Percentiles rank a stretch among this genome's conserved stretches.
Conservation (phyloP, 441 rosid genomes). For the Adansonia gregorii region DNA sequence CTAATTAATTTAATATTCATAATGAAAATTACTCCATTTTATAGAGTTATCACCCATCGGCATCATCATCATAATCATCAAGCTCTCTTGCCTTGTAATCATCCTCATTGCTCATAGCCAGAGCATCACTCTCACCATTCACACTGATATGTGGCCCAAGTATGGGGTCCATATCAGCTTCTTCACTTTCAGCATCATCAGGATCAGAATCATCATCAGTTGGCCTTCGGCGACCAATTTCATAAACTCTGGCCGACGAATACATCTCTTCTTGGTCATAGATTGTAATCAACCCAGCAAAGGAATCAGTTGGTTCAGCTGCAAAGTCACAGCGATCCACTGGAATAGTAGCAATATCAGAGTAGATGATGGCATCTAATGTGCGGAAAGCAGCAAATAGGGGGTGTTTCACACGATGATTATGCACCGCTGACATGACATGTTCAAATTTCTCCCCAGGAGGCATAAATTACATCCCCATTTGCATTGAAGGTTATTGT, state of each 20-base stretch:
- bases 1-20: too few species aligned
- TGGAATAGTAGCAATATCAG: constrained; percentile 89
- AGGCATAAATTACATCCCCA: constrained; percentile 96
- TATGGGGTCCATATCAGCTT: constrained; percentile 77
- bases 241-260: constrained; percentile 93
- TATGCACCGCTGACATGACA: constrained; percentile 83
- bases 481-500: constrained; percentile 81
- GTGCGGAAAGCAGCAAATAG: constrained; percentile 90
- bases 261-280: constrained; percentile 95
- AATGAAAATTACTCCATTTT: too few species aligned
- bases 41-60: constrained; percentile 32
- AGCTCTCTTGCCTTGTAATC: constrained; percentile 69
- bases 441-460: constrained; percentile 94
- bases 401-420: constrained; percentile 89
- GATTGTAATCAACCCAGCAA: constrained; percentile 88
- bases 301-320: constrained; percentile 88
- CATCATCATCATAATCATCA: constrained; percentile 59
- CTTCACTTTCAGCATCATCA: constrained; percentile 93
- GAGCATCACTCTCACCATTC: constrained; percentile 83
- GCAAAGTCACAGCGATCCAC: constrained; percentile 98
- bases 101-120: constrained; percentile 61
- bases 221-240: constrained; percentile 91
- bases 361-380: constrained; percentile 88
- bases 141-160: constrained; percentile 65
- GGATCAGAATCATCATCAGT: constrained; percentile 99